phyloP scores from a whole-genome alignment of 78 protist genomes.

The Protostelium mycophagum region DNA sequence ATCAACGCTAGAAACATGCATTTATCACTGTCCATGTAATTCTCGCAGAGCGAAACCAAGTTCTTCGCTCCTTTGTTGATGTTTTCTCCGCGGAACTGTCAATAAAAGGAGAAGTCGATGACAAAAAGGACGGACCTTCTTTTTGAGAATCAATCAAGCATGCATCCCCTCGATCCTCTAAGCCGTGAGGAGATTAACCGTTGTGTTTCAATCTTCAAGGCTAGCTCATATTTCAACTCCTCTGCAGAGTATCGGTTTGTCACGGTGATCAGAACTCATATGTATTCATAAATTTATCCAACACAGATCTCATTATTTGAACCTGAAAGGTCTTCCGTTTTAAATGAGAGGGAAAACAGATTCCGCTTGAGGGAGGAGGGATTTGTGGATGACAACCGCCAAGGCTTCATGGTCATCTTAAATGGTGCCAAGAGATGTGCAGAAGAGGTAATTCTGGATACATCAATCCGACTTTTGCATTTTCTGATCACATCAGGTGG shows the following conservation, averaged over 20 bases:
- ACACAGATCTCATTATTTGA: neutral
- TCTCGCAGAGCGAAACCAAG: too few relatives aligned
- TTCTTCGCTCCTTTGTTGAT: too few relatives aligned
- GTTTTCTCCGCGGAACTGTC: too few relatives aligned
- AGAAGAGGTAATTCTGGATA: neutral
- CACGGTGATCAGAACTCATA: neutral
- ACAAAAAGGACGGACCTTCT: too few relatives aligned
- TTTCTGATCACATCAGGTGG: neutral
- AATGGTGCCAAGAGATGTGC: neutral
- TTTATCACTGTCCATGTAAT: too few relatives aligned
- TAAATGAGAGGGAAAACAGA: neutral
- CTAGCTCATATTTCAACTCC: neutral
- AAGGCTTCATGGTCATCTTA: neutral
- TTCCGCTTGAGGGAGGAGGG: neutral
- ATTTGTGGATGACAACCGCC: neutral
- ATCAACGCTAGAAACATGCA: too few relatives aligned
- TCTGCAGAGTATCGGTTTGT: neutral
- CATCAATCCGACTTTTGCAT: neutral
- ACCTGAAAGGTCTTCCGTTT: neutral
- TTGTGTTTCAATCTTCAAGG: neutral
- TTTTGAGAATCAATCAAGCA: too few relatives aligned
- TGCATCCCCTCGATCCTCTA: neutral
- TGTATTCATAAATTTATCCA: neutral
- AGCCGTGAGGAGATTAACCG: neutral
- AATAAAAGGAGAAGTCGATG: too few relatives aligned